Base-by-base conservation (phyloP, 305 asterid species). In the Plantago rigida region DNA sequence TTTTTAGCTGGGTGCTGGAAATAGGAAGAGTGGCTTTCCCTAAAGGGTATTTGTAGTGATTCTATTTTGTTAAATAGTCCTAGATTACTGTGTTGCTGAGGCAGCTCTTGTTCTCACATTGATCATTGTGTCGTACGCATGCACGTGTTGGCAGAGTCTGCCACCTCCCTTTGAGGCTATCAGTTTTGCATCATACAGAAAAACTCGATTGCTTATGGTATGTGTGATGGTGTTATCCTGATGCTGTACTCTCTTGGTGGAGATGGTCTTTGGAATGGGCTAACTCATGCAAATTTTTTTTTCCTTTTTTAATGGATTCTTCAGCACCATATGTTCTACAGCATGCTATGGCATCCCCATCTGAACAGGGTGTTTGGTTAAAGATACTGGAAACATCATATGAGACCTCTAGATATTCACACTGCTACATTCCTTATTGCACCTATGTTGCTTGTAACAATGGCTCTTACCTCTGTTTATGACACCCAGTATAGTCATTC, bases 41-140 rank as follows among this genome's bases (percentile, higher is more conserved):
- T 36, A 8, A 36, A 36, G 10, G 6, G 44, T 5, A 7, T 6
- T 36, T 5, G 2, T 10, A 3, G 3, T 41, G 12, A 7, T 41
- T 41, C 46, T 41, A 9, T 41, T 9, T 9, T 9, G 12, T 41
- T 41, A 41, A 9, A 41, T 41, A 36, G 42, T 41, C 46, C 13
- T 41, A 41, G 46, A 41, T 41, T 9, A 41, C 46, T 41, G 11
- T 62, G 68, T 62, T 31, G 6, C 39, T 34, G 62, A 36, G 48
- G 62, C 19, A 28, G 56, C 54, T 17, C 36, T 24, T 17, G 49
- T 47, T 60, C 24, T 6, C 5, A 36, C 13, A 31, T 13, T 41
- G 12, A 6, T 56, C 22, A 49, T 12, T 46, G 15, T 29, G 46
- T 34, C 6, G 3, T 45, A 9, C 13, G 36, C 28, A 8, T 34